Percentiles rank a stretch among this genome's conserved stretches.
Conservation (phyloP, 495 filamentous ascomycete species). For the Penicillium mononematosum region DNA sequence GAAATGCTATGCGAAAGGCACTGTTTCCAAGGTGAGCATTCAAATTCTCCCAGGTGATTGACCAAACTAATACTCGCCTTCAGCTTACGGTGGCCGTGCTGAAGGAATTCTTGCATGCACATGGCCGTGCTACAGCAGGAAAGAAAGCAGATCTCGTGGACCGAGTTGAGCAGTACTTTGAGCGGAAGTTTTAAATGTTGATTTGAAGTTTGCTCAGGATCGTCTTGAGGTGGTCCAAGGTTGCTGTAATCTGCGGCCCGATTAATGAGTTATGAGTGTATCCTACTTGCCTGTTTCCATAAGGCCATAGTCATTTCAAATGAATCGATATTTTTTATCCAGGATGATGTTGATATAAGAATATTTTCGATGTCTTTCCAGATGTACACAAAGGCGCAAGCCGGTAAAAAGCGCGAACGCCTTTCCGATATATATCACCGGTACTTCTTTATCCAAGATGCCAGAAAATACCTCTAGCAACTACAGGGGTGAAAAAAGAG, state of each 20-base stretch:
- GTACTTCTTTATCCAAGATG: too few species aligned
- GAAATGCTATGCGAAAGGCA: constrained; percentile 55
- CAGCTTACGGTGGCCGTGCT: constrained; percentile 67
- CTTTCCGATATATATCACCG: too few species aligned
- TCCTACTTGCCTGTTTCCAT: background rate
- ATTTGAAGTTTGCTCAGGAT: background rate
- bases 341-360: too few species aligned
- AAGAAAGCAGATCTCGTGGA: constrained; percentile 82
- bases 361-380: too few species aligned
- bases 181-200: constrained; percentile 44
- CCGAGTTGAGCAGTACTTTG: constrained; percentile 73
- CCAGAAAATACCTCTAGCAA: background rate
- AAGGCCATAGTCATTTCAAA: background rate
- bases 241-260: background rate
- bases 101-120: constrained; percentile 63
- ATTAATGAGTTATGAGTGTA: constrained; percentile 21
- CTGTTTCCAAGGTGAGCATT: constrained; percentile 55
- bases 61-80: constrained; percentile 8
- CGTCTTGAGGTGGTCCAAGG: background rate
- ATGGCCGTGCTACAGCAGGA: constrained; percentile 59
- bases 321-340: background rate
- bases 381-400: too few species aligned
- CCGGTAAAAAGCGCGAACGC: too few species aligned
- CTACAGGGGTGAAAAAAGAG: too few species aligned
- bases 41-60: background rate